These are phyloP conservation scores for Cordia subcordata DNA, from an alignment of 257 asterid genomes.

Conservation along the genomic window DNA sequence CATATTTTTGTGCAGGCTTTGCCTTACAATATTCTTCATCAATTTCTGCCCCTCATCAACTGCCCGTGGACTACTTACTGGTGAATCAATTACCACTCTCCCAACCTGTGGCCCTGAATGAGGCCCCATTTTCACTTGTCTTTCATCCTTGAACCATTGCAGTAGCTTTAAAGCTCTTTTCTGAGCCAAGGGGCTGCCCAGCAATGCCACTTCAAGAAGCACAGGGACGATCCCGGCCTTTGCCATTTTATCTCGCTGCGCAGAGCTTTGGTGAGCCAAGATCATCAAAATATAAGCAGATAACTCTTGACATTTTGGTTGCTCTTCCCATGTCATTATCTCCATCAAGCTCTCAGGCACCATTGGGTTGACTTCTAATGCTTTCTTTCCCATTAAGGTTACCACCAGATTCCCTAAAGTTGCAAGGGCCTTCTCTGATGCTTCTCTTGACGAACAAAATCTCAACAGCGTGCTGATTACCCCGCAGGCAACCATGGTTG, in stretches of 20 bases:
- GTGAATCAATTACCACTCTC: conserved; percentile 38
- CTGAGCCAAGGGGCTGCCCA: conserved; percentile 75
- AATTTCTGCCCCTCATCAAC: conserved; percentile 52
- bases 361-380: conserved; percentile 41
- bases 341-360: conserved; percentile 70
- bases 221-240: conserved; percentile 76
- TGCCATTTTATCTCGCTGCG: conserved; percentile 71
- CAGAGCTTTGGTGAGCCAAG: conserved; percentile 73
- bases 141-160: conserved; percentile 86
- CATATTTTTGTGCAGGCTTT: conserved; percentile 71
- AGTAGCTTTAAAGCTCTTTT: conserved; percentile 75
- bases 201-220: conserved; percentile 71
- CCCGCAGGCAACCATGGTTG: conserved; percentile 31
- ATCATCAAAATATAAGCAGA: conserved; percentile 79
- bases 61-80: conserved; percentile 28
- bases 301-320: conserved; percentile 67
- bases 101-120: conserved; percentile 88
- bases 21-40: conserved; percentile 75
- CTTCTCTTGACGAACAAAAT: conserved; percentile 22
- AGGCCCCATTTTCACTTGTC: conserved; percentile 62
- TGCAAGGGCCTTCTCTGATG: conserved; percentile 72
- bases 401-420: conserved; percentile 63
- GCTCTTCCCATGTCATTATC: conserved; percentile 80
- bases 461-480: conserved; percentile 31
- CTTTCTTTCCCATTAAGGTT: conserved; percentile 52